A percentile compares a stretch with the other conserved stretches of the same genome.
phyloP scores from a whole-genome alignment of 805 yeast species.

The Sugiyamaella americana region DNA sequence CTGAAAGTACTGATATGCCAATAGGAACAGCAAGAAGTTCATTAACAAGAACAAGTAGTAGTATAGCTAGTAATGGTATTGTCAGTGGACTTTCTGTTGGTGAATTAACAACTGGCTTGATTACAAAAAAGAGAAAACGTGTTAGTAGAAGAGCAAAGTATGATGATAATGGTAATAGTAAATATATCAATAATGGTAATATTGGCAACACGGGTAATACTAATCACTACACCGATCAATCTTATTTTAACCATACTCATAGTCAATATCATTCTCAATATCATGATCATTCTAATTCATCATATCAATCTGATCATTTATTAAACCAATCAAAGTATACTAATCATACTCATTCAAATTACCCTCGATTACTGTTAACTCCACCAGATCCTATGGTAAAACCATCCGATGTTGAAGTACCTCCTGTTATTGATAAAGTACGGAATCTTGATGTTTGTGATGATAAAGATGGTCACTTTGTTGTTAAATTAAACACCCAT shows the following conservation, averaged over 20 bases:
- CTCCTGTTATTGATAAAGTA: slow-evolving; percentile 18
- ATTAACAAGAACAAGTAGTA: background rate
- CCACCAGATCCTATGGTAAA: slow-evolving; percentile 21
- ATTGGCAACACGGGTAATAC: background rate
- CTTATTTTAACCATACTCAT: too few species aligned
- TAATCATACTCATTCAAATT: background rate
- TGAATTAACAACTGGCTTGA: background rate
- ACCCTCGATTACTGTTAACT: background rate
- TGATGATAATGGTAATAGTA: background rate
- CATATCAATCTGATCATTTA: background rate
- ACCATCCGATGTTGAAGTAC: slow-evolving; percentile 27
- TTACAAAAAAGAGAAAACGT: slow-evolving; percentile 6
- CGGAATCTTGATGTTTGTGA: slow-evolving; percentile 19
- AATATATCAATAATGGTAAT: background rate
- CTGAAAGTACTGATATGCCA: background rate
- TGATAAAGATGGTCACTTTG: slow-evolving; percentile 31
- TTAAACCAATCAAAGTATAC: background rate
- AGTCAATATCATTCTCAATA: too few species aligned
- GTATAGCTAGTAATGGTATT: background rate
- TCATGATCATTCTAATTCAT: background rate
- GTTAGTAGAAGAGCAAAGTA: background rate
- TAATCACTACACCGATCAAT: too few species aligned
- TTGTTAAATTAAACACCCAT: slow-evolving; percentile 30
- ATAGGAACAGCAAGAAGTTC: slow-evolving; percentile 1
- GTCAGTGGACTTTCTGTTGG: background rate